Conservation (phyloP, 495 filamentous ascomycete species). For the Staphylotrichum tortipilum region DNA sequence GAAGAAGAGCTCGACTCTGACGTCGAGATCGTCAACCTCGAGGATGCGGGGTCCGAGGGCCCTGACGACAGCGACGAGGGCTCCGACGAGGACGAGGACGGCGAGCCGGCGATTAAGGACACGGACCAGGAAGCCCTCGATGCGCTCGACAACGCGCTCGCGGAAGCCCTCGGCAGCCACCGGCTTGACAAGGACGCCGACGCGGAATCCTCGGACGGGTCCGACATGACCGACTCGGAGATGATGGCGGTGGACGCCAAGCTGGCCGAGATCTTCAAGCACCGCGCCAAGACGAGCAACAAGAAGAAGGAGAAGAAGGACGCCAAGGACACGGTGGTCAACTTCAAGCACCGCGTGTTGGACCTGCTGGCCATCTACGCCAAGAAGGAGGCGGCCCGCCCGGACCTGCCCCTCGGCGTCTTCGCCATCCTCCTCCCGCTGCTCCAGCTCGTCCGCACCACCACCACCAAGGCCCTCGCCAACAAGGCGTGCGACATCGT, state of each 20-base stretch:
- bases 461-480: constrained; percentile 60
- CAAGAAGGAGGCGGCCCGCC: constrained; percentile 57
- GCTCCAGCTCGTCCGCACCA: constrained; percentile 38
- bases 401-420: constrained; percentile 46
- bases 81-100: constrained; percentile 25
- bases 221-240: constrained; percentile 87
- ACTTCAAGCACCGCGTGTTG: constrained; percentile 89
- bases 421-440: constrained; percentile 60
- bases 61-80: constrained; percentile 35
- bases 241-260: constrained; percentile 85
- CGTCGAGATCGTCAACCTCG: constrained; percentile 36
- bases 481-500: constrained; percentile 64
- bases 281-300: constrained; percentile 46
- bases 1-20: constrained; percentile 37
- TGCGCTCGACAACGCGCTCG: constrained; percentile 69
- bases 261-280: constrained; percentile 73
- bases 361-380: constrained; percentile 81
- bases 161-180: constrained; percentile 60
- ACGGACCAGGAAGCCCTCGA: constrained; percentile 44
- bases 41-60: constrained; percentile 33
- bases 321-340: constrained; percentile 79
- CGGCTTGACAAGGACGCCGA: constrained; percentile 45
- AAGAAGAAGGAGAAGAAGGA: constrained; percentile 77
- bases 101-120: constrained; percentile 29
- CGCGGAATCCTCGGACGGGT: constrained; percentile 46